Percentiles rank a stretch among this genome's conserved stretches.
phyloP scores from a whole-genome alignment of 352 stramenopile species.

The Phytophthora brassicae region DNA sequence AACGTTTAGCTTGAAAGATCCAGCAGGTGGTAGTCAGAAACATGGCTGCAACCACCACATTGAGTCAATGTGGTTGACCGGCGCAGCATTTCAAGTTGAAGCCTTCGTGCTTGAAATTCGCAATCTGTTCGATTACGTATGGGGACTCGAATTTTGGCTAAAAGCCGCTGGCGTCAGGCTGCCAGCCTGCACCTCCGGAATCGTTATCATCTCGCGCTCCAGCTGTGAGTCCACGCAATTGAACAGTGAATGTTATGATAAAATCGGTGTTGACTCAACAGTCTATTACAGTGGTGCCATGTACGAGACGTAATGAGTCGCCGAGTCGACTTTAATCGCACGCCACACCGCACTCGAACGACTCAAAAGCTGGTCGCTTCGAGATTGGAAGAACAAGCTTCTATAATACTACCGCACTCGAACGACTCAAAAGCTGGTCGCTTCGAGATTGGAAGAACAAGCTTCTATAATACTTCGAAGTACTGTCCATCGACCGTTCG shows the following conservation, averaged over 20 bases:
- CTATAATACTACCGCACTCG: too few relatives aligned
- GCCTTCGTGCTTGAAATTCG: conserved; percentile 14
- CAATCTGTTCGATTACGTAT: conserved; percentile 23
- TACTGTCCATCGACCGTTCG: conserved; percentile 23
- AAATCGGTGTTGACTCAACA: neutral
- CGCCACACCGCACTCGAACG: too few relatives aligned
- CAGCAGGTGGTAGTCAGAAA: too few relatives aligned
- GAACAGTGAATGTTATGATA: too few relatives aligned
- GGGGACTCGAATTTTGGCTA: conserved; percentile 6
- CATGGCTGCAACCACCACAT: too few relatives aligned
- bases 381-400: conserved; percentile 6
- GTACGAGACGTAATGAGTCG: conserved; percentile 5
- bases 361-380: neutral
- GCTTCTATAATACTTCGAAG: too few relatives aligned
- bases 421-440: neutral
- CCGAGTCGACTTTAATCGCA: too few relatives aligned
- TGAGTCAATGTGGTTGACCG: too few relatives aligned
- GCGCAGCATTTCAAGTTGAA: too few relatives aligned
- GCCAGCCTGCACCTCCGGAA: conserved; percentile 29
- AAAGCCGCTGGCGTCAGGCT: too few relatives aligned
- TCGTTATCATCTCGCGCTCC: conserved; percentile 15
- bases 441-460: neutral
- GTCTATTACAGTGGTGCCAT: neutral
- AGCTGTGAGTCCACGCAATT: conserved; percentile 20
- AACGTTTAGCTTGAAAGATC: too few relatives aligned